These are phyloP conservation scores for Knufia petricola DNA, from an alignment of 2,329 filamentous ascomycete species.

Conservation along the genomic window DNA sequence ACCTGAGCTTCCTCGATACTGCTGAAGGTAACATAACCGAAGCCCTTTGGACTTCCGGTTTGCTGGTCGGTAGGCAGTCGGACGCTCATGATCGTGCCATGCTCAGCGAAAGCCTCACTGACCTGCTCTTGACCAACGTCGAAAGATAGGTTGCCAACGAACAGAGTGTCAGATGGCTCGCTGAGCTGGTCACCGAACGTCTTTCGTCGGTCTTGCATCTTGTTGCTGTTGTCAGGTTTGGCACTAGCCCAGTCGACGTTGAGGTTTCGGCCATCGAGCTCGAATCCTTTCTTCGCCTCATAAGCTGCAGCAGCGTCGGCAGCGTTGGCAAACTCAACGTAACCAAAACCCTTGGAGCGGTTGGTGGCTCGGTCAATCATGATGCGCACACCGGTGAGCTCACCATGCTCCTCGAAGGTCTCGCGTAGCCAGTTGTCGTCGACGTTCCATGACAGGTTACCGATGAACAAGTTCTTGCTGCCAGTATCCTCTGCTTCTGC, in stretches of 20 bases:
- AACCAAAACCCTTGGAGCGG: conserved; percentile 85
- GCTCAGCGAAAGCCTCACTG: conserved; percentile 61
- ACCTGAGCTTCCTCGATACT: conserved; percentile 73
- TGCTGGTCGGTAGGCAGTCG: conserved; percentile 84
- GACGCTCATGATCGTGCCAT: conserved; percentile 63
- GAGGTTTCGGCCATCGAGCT: conserved; percentile 64
- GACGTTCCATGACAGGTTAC: conserved; percentile 83
- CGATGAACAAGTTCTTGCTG: conserved; percentile 68
- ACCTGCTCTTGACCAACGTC: conserved; percentile 68
- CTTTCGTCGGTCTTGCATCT: conserved; percentile 44
- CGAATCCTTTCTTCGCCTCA: conserved; percentile 62
- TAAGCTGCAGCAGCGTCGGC: conserved; percentile 62
- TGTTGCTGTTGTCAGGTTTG: conserved; percentile 52
- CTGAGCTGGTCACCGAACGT: conserved; percentile 68
- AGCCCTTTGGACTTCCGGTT: conserved; percentile 76
- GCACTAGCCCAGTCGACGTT: conserved; percentile 71
- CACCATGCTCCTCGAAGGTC: conserved; percentile 72
- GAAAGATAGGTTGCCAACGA: conserved; percentile 85
- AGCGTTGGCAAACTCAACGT: conserved; percentile 70
- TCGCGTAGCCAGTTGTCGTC: conserved; percentile 72
- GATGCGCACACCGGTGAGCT: conserved; percentile 63
- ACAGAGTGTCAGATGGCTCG: conserved; percentile 75
- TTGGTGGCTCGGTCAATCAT: conserved; percentile 73
- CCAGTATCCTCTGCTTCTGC: conserved; percentile 36
- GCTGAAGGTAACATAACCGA: conserved; percentile 79